A percentile compares a stretch with the other conserved stretches of the same genome.
Conservation (phyloP, 257 asterid species). For the Craterostigma plantagineum region DNA sequence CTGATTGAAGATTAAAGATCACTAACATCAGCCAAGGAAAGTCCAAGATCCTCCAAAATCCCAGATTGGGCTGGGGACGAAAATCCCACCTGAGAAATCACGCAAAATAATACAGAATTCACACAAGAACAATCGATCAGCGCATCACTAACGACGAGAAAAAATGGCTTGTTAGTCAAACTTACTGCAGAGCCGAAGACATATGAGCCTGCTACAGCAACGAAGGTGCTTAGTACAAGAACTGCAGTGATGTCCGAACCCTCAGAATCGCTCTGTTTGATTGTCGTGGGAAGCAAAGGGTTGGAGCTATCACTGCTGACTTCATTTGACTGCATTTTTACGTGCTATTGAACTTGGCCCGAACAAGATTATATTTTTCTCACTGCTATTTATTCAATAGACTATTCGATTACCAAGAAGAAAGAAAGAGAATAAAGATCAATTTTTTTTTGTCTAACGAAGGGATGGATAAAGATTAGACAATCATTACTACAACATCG, state of each 20-base stretch:
- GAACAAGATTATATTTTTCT: too few relatives aligned
- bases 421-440: too few relatives aligned
- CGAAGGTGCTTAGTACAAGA: constrained; percentile 50
- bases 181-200: constrained; percentile 87
- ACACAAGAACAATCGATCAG: too few relatives aligned
- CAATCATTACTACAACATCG: too few relatives aligned
- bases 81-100: constrained; percentile 44
- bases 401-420: too few relatives aligned
- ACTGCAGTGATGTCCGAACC: constrained; percentile 22
- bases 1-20: constrained; percentile 1
- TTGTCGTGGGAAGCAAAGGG: constrained; percentile 17
- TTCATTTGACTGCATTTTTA: constrained; percentile 15
- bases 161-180: not conserved
- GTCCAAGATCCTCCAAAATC: constrained; percentile 48
- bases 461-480: too few relatives aligned
- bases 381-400: too few relatives aligned
- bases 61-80: constrained; percentile 80
- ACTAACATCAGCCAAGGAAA: constrained; percentile 51
- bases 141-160: not conserved
- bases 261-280: constrained; percentile 10
- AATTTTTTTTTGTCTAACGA: too few relatives aligned
- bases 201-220: constrained; percentile 70
- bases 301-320: constrained; percentile 2
- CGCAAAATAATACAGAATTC: not conserved
- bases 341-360: too few relatives aligned